Conservation (phyloP, 345 rosid species). For the Noccaea caerulescens region DNA sequence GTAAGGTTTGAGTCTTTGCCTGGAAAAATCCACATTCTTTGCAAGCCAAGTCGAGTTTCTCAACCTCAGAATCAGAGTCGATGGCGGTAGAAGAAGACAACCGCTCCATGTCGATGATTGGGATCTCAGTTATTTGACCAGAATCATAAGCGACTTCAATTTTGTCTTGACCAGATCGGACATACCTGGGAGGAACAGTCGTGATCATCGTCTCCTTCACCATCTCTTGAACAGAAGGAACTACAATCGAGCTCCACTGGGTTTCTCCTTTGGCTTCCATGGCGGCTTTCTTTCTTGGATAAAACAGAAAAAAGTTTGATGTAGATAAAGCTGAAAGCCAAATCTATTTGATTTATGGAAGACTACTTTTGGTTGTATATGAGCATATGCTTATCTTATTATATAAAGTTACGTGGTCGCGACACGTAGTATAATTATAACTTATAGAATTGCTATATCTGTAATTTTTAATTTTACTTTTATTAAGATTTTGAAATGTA, state of each 20-base stretch:
- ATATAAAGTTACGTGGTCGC: too few species aligned
- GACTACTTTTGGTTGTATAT: neutral
- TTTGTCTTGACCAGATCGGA: conserved; percentile 21
- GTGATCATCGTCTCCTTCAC: conserved; percentile 23
- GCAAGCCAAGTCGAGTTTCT: conserved; percentile 58
- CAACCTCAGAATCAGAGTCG: conserved; percentile 32
- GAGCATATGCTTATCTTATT: neutral
- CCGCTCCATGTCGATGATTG: conserved; percentile 32
- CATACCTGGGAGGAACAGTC: conserved; percentile 39
- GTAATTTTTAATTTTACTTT: too few species aligned
- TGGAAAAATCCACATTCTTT: conserved; percentile 67
- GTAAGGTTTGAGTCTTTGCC: conserved; percentile 39
- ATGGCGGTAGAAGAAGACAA: conserved; percentile 4
- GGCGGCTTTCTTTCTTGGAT: neutral
- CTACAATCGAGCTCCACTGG: conserved; percentile 39
- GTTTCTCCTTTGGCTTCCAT: conserved; percentile 37
- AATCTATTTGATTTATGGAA: neutral
- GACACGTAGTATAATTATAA: too few species aligned
- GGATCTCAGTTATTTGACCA: conserved; percentile 16
- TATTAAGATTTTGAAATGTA: too few species aligned
- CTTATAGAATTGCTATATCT: too few species aligned
- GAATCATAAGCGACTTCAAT: neutral
- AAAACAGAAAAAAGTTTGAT: neutral
- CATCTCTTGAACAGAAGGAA: conserved; percentile 43
- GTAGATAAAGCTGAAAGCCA: conserved; percentile 18